Percentiles rank a stretch among this genome's conserved stretches.
Evolutionary conservation across 768 basidiomycete genomes (phyloP).

Genomic region (Suillus tomentosus): DNA sequence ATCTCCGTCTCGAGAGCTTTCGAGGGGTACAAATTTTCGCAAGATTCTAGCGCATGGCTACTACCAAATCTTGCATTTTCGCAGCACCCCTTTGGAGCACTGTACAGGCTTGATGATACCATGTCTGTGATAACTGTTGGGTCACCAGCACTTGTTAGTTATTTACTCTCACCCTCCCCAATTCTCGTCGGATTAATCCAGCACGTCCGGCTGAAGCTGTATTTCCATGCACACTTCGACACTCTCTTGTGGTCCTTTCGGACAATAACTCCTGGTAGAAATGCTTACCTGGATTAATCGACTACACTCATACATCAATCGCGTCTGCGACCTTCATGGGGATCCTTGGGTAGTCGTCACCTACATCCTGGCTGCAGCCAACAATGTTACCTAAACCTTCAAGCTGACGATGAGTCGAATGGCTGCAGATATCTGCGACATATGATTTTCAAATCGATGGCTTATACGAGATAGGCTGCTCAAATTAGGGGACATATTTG

Average conservation of each 20-base stretch:
- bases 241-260: slow-evolving; percentile 34
- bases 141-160: slow-evolving; percentile 45
- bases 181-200: slow-evolving; percentile 46
- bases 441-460: slow-evolving; percentile 27
- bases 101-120: slow-evolving; percentile 40
- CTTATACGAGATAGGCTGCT: slow-evolving; percentile 12
- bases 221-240: slow-evolving; percentile 22
- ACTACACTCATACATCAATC: slow-evolving; percentile 34
- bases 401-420: slow-evolving; percentile 24
- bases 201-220: slow-evolving; percentile 34
- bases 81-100: slow-evolving; percentile 49
- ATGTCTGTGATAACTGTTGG: slow-evolving; percentile 45
- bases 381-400: background rate
- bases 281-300: slow-evolving; percentile 28
- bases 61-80: slow-evolving; percentile 52
- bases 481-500: too few species aligned
- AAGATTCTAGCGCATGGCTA: slow-evolving; percentile 46
- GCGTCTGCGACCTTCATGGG: slow-evolving; percentile 34
- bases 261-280: slow-evolving; percentile 35
- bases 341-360: slow-evolving; percentile 32
- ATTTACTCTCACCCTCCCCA: slow-evolving; percentile 47
- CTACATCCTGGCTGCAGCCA: slow-evolving; percentile 29
- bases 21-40: slow-evolving; percentile 21
- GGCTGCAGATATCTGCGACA: slow-evolving; percentile 37
- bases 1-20: slow-evolving; percentile 15